Base-by-base conservation (phyloP, 2,329 filamentous ascomycete genomes). In the Exophiala bonariae region DNA sequence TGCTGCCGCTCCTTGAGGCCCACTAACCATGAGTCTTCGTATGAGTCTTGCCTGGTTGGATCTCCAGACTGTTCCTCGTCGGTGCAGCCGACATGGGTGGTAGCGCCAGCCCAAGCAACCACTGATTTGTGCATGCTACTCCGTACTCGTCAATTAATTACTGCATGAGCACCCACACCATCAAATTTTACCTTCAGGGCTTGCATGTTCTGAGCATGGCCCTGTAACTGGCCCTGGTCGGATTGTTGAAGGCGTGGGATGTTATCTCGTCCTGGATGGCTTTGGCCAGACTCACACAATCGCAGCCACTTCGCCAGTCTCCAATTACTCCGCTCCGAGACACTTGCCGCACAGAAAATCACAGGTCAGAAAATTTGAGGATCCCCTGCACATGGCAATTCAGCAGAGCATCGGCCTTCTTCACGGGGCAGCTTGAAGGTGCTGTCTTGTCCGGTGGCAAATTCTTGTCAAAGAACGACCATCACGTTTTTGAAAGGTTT, bases 191-290 rank as follows among this genome's bases (percentile, higher is more conserved):
- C 20, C 14, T 17, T 41, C 34, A 46, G 50, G 41, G 36, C 35
- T 39, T 47, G 45, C 33, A 38, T 38, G 14, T 35, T 18, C 34
- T 33, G 43, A 42, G 42, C 37, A 33, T 44, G 18, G 42, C 33
- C 35, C 32, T 42, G 32, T 38, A 30, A 26, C 23, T 26, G 47
- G 32, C 28, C 30, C 35, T 44, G 26, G 36, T 47, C 38, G n/a
- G 23, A 32, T 19, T 26, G 13, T 40, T 23, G 26, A 42, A 19
- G 22, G 47, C 50, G 50, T 53, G 50, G 50, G 50, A 47, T 49
- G 50, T 44, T 26, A 38, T 36, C 16, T 44, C 13, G 2, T 36
- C 38, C 38, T 50, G 43, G 44, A 42, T 53, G 50, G 47, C 36
- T 41, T 26, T 32, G 39, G 28, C 39, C 26, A 17, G 28, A 26